Conservation (phyloP, 2,329 filamentous ascomycete species). For the Colletotrichum graminicola region DNA sequence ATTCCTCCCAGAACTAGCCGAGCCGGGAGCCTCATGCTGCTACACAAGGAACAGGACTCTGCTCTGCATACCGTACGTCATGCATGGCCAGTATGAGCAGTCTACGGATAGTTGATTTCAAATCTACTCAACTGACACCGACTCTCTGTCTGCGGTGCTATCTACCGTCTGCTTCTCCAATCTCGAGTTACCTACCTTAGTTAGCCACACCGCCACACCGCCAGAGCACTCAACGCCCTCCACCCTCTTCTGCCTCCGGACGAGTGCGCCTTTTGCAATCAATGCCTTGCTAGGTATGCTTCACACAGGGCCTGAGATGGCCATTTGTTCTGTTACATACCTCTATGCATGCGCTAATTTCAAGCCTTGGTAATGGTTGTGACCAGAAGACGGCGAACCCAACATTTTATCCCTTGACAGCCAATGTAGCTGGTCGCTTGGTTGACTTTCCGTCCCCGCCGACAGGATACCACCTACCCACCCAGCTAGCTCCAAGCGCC, state of each 20-base stretch:
- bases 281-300: slow-evolving; percentile 2
- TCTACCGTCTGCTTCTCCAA: neutral
- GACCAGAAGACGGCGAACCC: neutral
- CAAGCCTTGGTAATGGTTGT: neutral
- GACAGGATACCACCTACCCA: neutral
- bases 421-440: neutral
- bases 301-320: neutral
- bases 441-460: neutral
- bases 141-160: neutral
- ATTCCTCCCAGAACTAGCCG: neutral
- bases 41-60: neutral
- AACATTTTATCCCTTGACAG: neutral
- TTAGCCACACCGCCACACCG: slow-evolving; percentile 32
- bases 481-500: neutral
- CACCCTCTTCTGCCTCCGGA: neutral
- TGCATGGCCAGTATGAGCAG: neutral
- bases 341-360: neutral
- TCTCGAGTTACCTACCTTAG: neutral
- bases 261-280: neutral
- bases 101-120: neutral
- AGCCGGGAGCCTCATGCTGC: slow-evolving; percentile 7
- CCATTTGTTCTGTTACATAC: neutral
- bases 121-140: neutral
- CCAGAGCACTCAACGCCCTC: neutral
- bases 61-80: neutral